Percentiles rank a stretch among this genome's conserved stretches.
Conservation (phyloP, 306 rosid genomes). For the Vigna mungo region DNA sequence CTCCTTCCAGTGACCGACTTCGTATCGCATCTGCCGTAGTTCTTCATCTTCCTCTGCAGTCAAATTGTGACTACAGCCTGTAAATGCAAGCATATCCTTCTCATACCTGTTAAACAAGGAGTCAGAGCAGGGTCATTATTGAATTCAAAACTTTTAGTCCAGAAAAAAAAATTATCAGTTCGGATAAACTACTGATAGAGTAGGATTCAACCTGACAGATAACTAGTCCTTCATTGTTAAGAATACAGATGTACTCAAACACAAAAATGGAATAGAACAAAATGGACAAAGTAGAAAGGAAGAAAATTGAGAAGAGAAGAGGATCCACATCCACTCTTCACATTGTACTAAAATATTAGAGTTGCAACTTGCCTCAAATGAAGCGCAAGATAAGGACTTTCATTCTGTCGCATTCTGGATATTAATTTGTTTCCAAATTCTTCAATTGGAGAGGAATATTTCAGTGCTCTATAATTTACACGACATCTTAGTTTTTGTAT, state of each 20-base stretch:
- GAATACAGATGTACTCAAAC: not conserved
- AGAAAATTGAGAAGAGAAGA: not conserved
- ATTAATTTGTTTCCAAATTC: conserved; percentile 19
- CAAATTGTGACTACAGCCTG: conserved; percentile 32
- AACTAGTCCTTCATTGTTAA: not conserved
- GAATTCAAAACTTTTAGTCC: not conserved
- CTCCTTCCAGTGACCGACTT: conserved; percentile 32
- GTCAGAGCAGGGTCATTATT: not conserved
- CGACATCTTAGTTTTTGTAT: conserved; percentile 22
- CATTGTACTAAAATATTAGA: conserved; percentile 1
- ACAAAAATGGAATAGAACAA: not conserved
- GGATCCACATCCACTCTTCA: not conserved
- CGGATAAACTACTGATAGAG: not conserved
- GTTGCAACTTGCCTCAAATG: conserved; percentile 25
- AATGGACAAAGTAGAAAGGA: not conserved
- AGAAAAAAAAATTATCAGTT: not conserved
- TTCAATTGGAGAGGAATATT: conserved; percentile 18
- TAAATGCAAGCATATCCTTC: conserved; percentile 31
- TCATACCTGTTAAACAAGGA: conserved; percentile 8
- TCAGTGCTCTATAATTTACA: conserved; percentile 28
- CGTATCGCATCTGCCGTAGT: conserved; percentile 9
- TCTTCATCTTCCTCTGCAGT: conserved; percentile 30
- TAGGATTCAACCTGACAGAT: not conserved
- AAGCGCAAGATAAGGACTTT: conserved; percentile 9
- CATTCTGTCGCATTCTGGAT: conserved; percentile 21